Evolutionary conservation across 345 rosid genomes (phyloP).

Genomic region (Salix udensis): DNA sequence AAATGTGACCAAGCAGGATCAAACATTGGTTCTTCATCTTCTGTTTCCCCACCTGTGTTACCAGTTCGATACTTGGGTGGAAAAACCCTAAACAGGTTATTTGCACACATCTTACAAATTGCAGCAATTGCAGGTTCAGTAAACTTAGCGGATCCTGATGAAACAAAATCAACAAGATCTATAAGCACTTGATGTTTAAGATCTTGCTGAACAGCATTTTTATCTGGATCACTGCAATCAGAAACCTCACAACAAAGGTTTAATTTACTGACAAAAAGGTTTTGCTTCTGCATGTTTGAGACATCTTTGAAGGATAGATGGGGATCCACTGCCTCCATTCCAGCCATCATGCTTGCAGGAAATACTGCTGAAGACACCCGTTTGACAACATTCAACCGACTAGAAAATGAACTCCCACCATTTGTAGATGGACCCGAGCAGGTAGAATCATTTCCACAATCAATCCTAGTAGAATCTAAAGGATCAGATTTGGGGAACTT

Average conservation of each 20-base stretch:
- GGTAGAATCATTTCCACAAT: conserved; percentile 35
- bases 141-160: conserved; percentile 63
- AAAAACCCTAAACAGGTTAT: conserved; percentile 59
- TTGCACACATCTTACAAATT: conserved; percentile 58
- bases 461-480: conserved; percentile 40
- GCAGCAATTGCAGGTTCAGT: conserved; percentile 57
- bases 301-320: conserved; percentile 69
- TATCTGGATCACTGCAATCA: conserved; percentile 46
- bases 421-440: conserved; percentile 50
- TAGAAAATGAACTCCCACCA: conserved; percentile 53
- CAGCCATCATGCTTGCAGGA: conserved; percentile 69
- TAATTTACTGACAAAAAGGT: conserved; percentile 65
- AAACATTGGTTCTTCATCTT: conserved; percentile 72
- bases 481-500: conserved; percentile 49
- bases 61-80: conserved; percentile 59
- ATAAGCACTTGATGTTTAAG: conserved; percentile 48
- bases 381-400: conserved; percentile 68
- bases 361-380: conserved; percentile 78
- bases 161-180: conserved; percentile 67
- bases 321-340: conserved; percentile 71
- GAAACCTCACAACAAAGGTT: conserved; percentile 57
- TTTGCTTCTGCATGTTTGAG: conserved; percentile 63
- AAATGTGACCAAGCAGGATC: conserved; percentile 77
- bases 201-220: conserved; percentile 46
- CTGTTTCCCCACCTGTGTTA: conserved; percentile 47